phyloP scores from a whole-genome alignment of 768 basidiomycete species.

The Galerina marginata region DNA sequence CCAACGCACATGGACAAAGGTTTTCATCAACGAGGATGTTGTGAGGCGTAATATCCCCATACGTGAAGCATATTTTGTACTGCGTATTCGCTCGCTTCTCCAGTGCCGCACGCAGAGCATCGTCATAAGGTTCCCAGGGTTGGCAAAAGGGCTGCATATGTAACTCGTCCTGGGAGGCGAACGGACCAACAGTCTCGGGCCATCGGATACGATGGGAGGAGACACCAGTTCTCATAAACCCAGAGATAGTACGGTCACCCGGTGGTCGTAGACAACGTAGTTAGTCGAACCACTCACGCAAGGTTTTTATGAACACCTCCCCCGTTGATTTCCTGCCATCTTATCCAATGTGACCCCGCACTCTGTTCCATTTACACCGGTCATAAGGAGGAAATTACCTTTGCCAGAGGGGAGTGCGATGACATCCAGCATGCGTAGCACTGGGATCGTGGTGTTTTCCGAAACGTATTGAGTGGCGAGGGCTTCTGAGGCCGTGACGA shows the following conservation, averaged over 20 bases:
- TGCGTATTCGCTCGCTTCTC: constrained; percentile 3
- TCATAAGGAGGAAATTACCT: constrained; percentile 12
- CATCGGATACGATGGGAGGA: not conserved
- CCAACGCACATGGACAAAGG: constrained; percentile 10
- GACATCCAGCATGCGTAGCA: constrained; percentile 15
- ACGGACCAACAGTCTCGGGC: not conserved
- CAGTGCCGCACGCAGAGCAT: constrained; percentile 1
- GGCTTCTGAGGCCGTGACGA: constrained; percentile 3
- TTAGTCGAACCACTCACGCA: constrained; percentile 11
- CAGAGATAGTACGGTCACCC: constrained; percentile 7
- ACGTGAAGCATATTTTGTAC: constrained; percentile 16
- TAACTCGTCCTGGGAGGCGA: constrained; percentile 13
- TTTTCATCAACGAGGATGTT: constrained; percentile 21
- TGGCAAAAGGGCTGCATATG: constrained; percentile 7
- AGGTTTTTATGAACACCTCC: constrained; percentile 4
- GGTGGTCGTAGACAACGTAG: constrained; percentile 12
- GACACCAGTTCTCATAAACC: not conserved
- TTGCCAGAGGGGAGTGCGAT: not conserved
- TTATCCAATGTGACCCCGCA: constrained; percentile 5
- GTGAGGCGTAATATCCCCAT: constrained; percentile 17
- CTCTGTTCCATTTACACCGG: constrained; percentile 2
- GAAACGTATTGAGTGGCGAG: constrained; percentile 16
- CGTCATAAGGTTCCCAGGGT: constrained; percentile 6
- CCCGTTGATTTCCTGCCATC: constrained; percentile 3
- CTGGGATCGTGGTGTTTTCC: constrained; percentile 17